Base-by-base conservation (phyloP, 148 eudicot genomes). In the Silene latifolia region DNA sequence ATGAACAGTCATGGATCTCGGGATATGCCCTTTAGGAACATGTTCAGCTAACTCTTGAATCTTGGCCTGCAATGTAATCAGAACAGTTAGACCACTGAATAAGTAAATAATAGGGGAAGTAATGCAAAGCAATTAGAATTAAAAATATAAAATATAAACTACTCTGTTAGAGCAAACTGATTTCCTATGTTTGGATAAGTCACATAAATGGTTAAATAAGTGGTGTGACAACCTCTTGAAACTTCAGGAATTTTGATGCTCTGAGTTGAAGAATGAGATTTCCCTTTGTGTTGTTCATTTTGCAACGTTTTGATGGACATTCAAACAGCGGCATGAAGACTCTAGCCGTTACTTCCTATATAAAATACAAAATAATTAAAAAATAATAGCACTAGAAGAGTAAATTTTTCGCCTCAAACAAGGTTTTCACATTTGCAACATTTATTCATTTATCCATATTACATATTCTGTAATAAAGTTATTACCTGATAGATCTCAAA, bases 1-100 rank as follows among this genome's bases (percentile, higher is more conserved):
- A 80, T 95, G 98, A 79, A 96, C 77, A 27, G 97, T 90, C 99
- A 96, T 92, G 71, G 92, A 79, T 62, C 98, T 85, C n/a, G 99
- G 99, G 78, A 96, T 96, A 78, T 96, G 99, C 70, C 98, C 99
- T 80, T 96, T 96, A 2, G 99, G 99, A 29, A 96, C 99, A 80
- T 96, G 99, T 63, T 96, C 99, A 76, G 99, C 87, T 66, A 96
- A 83, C 80, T 96, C 99, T 82, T 96, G 98, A 64, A 96, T 80
- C 81, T 96, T 96, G 61, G 99, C 99, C 99, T 96, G 85, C 44
- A 82, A 81, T 42, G 12, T 63, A 58, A 72, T 9, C 24, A 44
- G 57, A 69, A 51, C 48, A 23, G 48, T 73, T n/a, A 65, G 56
- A 3, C 35, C 14, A 11, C 14, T 17, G 35, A 18, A 17, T n/a